phyloP scores from a whole-genome alignment of 495 filamentous ascomycete genomes.

The Bombardia bombarda region DNA sequence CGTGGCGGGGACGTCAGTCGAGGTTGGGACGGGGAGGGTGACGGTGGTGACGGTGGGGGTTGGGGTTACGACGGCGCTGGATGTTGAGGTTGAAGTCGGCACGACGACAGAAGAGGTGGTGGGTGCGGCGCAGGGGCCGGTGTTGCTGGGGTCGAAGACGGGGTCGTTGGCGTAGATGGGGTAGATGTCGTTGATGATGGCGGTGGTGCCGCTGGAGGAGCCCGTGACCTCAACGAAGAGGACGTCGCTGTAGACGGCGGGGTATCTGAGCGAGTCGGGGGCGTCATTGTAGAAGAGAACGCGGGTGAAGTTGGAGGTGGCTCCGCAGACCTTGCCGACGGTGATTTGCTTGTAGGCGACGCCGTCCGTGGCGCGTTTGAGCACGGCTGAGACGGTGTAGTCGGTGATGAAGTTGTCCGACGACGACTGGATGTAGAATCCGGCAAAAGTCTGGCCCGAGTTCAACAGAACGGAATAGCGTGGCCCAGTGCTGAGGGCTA shows the following conservation, averaged over 20 bases:
- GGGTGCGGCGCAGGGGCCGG: neutral
- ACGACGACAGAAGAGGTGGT: too few species aligned
- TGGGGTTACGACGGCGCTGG: neutral
- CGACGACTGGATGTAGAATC: neutral
- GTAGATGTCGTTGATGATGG: slow-evolving; percentile 2
- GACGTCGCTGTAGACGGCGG: neutral
- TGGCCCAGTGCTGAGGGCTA: neutral
- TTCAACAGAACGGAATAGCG: neutral
- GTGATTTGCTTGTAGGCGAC: too few species aligned
- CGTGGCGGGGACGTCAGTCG: neutral
- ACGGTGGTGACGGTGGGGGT: neutral
- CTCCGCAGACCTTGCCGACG: neutral
- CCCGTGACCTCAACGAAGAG: neutral
- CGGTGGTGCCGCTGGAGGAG: neutral
- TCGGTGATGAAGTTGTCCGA: slow-evolving; percentile 1
- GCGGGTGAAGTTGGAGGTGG: slow-evolving; percentile 1
- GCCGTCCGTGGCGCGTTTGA: neutral
- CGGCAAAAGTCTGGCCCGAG: neutral
- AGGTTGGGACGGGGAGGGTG: neutral
- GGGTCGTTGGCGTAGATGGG: neutral
- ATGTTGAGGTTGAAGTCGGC: neutral
- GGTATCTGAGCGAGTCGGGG: neutral
- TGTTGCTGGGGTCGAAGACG: slow-evolving; percentile 1
- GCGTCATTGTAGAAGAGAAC: neutral
- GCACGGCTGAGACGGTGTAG: neutral